phyloP scores from a whole-genome alignment of 148 eudicot species.

The Cornus controversa region DNA sequence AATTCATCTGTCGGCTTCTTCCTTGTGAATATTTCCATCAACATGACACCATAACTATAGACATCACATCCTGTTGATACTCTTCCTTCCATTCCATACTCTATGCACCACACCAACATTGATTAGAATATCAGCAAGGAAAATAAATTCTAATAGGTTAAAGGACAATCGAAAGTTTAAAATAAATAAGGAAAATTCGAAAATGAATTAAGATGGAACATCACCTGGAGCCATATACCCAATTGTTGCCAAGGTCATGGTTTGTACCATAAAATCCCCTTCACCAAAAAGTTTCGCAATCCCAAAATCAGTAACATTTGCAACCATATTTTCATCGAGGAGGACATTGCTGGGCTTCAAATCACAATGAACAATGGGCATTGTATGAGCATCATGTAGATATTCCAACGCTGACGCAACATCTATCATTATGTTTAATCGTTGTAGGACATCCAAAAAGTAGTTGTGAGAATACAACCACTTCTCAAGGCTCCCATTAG shows the following conservation, averaged over 20 bases:
- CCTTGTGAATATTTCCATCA: conserved; percentile 25
- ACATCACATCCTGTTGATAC: conserved; percentile 20
- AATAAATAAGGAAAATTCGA: too few relatives aligned
- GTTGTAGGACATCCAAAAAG: conserved; percentile 14
- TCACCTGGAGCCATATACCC: conserved; percentile 38
- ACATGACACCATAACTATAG: conserved; percentile 23
- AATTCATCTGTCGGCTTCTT: conserved; percentile 14
- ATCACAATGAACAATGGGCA: conserved; percentile 32
- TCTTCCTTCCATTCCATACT: conserved; percentile 24
- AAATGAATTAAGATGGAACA: not conserved
- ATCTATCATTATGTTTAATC: conserved; percentile 21
- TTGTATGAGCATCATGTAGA: conserved; percentile 18
- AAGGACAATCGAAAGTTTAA: too few relatives aligned
- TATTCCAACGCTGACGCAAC: conserved; percentile 26
- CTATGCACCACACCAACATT: not conserved
- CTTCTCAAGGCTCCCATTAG: conserved; percentile 31
- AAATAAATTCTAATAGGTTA: not conserved
- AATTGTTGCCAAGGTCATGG: conserved; percentile 26
- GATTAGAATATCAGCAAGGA: not conserved
- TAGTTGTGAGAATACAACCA: conserved; percentile 27
- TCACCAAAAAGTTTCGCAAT: conserved; percentile 22
- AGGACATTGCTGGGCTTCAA: conserved; percentile 31
- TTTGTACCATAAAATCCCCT: conserved; percentile 15
- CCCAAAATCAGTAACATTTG: conserved; percentile 28
- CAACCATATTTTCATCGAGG: conserved; percentile 25